A percentile compares a stretch with the other conserved stretches of the same genome.
These are phyloP conservation scores for Alloascoidea hylecoeti DNA, from an alignment of 805 yeast species.

Conservation along the genomic window DNA sequence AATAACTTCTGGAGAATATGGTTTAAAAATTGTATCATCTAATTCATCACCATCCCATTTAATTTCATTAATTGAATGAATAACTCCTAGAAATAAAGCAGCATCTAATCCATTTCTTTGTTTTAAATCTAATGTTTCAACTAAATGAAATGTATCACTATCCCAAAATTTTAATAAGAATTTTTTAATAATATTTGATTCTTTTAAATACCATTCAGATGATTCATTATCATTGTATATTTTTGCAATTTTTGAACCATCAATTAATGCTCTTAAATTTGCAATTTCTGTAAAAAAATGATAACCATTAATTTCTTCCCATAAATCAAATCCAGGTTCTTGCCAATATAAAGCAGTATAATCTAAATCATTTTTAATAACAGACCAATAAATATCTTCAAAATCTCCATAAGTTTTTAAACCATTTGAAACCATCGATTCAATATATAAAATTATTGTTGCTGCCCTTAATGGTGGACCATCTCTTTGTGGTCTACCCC, in stretches of 20 bases:
- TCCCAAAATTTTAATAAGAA: slow-evolving; percentile 9
- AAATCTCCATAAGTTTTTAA: slow-evolving; percentile 14
- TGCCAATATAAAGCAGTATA: slow-evolving; percentile 54
- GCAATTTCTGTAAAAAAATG: slow-evolving; percentile 74
- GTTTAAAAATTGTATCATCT: slow-evolving; percentile 10
- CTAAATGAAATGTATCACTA: slow-evolving; percentile 31
- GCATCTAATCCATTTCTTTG: slow-evolving; percentile 65
- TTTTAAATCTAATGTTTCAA: slow-evolving; percentile 51
- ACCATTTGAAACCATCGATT: slow-evolving; percentile 20
- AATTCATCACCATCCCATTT: slow-evolving; percentile 8
- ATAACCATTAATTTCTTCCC: slow-evolving; percentile 75
- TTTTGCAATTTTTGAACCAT: slow-evolving; percentile 30
- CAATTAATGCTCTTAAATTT: slow-evolving; percentile 54
- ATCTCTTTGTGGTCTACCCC: slow-evolving; percentile 97
- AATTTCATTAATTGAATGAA: slow-evolving; percentile 14
- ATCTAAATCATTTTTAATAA: slow-evolving; percentile 56
- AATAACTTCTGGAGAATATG: slow-evolving; percentile 14
- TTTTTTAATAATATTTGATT: slow-evolving; percentile 6
- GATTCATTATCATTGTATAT: slow-evolving; percentile 13
- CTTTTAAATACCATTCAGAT: slow-evolving; percentile 8
- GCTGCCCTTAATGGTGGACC: slow-evolving; percentile 81
- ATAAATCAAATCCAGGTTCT: slow-evolving; percentile 62
- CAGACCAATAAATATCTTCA: slow-evolving; percentile 28
- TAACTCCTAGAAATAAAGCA: slow-evolving; percentile 46
- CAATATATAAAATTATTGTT: slow-evolving; percentile 43